Evolutionary conservation across 2,329 filamentous ascomycete genomes (phyloP), one percentile per base, ranked within the genome.

Genomic region (Colletotrichum theobromicola): DNA sequence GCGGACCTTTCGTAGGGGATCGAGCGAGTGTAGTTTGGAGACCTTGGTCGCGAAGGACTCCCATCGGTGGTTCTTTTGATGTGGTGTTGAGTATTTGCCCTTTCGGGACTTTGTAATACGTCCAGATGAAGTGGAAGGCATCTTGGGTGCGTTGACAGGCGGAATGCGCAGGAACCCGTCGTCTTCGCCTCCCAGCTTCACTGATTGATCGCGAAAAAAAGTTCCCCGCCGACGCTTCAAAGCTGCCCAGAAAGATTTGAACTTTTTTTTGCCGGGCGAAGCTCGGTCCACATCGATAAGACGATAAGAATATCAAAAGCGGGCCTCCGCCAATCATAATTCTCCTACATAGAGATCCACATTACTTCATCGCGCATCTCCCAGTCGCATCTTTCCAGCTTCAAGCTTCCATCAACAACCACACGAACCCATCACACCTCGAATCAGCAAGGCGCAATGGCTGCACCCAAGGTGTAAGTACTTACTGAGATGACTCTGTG

Each of bases 1-100:
- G 84, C 95, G 94, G 79, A 97, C 94, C 85, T 93, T 93, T 84
- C 97, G 95, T 78, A 99, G 90, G 60, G 97, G 97, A 80, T 99
- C 96, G 85, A 99, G 90, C 35, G 92, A 92, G 85, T 95, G 97
- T 81, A 98, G 91, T 83, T 96, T 97, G 77, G 94, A 92, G 83
- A 98, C 94, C 84, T 97, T 97, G 81, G 93, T 91, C 74, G 93
- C 94, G 85, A 98, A 98, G 76, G 94, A 93, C 85, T 98, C 94
- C 91, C 95, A 98, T 82, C 94, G 91, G 85, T 98, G 95, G 67
- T 95, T 94, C 81, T 95, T 96, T 76, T 93, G 92, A 78, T 95
- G 94, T 65, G 89, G 88, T 30, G 95, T 97, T 77, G 90, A 89
- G 76, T 90, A 89, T 82, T 94, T 95, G 77, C 89, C 89, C 85